These are phyloP conservation scores for Apiospora saccharicola DNA, from an alignment of 2,329 filamentous ascomycete genomes.

Conservation along the genomic window DNA sequence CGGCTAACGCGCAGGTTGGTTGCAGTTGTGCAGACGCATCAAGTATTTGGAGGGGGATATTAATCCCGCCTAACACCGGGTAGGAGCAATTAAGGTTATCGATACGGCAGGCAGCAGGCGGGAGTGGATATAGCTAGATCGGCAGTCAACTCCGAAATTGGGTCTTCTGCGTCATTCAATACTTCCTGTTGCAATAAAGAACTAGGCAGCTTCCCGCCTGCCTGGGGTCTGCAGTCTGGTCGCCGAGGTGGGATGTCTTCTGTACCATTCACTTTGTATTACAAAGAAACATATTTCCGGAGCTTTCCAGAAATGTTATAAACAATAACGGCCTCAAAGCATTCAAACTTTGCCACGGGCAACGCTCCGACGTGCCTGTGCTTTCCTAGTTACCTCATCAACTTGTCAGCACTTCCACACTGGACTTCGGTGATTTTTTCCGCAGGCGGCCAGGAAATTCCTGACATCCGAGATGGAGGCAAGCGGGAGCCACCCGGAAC, in stretches of 20 bases:
- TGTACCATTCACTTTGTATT: neutral
- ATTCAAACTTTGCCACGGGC: neutral
- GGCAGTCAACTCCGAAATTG: neutral
- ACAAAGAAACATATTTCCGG: neutral
- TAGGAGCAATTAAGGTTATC: slow-evolving; percentile 16
- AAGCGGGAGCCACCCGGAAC: neutral
- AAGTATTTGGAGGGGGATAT: neutral
- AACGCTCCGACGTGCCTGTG: neutral
- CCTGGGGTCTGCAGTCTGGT: neutral
- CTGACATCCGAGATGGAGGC: neutral
- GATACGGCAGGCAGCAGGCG: slow-evolving; percentile 3
- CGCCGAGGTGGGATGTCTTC: neutral
- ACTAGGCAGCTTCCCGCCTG: slow-evolving; percentile 18
- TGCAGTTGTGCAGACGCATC: too few species aligned
- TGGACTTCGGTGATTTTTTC: neutral
- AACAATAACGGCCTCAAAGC: neutral
- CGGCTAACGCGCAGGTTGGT: too few species aligned
- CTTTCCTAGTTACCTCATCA: neutral
- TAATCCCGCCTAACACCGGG: neutral
- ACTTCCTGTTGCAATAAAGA: slow-evolving; percentile 7
- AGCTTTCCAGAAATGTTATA: neutral
- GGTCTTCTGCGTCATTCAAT: slow-evolving; percentile 24
- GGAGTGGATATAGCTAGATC: neutral
- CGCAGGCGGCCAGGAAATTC: neutral
- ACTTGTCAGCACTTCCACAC: neutral